Evolutionary conservation across 768 basidiomycete species (phyloP), one percentile per base, ranked within the genome.

Genomic region (Sistotremastrum suecicum): DNA sequence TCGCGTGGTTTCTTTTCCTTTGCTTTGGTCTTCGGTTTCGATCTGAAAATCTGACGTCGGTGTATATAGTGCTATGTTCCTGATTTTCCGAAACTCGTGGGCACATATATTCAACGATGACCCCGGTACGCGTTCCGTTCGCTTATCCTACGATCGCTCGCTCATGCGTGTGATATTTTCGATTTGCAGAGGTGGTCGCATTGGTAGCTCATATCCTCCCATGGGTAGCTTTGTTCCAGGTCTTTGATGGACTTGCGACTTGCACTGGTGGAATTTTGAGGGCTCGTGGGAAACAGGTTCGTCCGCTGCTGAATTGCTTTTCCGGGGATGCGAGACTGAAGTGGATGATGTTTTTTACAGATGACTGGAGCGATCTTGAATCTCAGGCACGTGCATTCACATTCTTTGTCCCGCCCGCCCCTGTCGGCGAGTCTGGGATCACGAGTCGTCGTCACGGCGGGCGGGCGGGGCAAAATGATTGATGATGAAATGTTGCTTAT

Each of bases 201-300:
- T 60, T 80, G 5, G 80, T 87, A 8, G 78, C 85, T 0, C 62
- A 67, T 2, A 79, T 90, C 45, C 58, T 91, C 9, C 85, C 86
- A 0, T 66, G 85, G 5, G 77, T 94, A 4, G 76, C 80, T 5
- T 65, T 84, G 30, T 84, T 80, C 68, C 84, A 95, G 60, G 76
- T 94, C 3, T 83, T 91, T 47, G 94, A 99, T 54, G 87, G 81
- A 1, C 67, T 77, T 7, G 58, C 71, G 2, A 78, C 72, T 0
- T 74, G 90, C 4, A 70, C 76, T 0, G 73, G 70, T 5, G 91
- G 91, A 3, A 75, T 95, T 49, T 68, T 98, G 45, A 72, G 94
- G 39, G 83, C 91, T 0, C 66, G 77, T 36, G 91, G 91, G 20
- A 84, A 81, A 60, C 84, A 84, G 63, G 78, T 67, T 44, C 9